Evolutionary conservation across 2,329 filamentous ascomycete species (phyloP).

Genomic region (Achaetomium macrosporum): DNA sequence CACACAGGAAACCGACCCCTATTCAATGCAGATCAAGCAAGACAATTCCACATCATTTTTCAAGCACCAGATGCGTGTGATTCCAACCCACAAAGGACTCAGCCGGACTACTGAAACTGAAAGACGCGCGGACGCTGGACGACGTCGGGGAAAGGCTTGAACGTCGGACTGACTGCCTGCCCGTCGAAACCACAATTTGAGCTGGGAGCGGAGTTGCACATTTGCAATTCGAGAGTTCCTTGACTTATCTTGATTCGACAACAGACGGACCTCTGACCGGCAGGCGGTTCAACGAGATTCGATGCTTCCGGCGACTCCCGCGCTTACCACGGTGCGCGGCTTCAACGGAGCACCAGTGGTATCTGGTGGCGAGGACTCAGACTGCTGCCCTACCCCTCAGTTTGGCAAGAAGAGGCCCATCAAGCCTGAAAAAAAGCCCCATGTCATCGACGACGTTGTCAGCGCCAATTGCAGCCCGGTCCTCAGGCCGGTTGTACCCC

Average conservation of each 20-base stretch:
- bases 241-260: background rate
- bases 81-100: slow-evolving; percentile 44
- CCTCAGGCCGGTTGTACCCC: slow-evolving; percentile 46
- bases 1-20: background rate
- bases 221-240: background rate
- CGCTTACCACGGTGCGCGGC: slow-evolving; percentile 51
- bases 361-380: slow-evolving; percentile 55
- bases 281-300: slow-evolving; percentile 6
- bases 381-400: slow-evolving; percentile 34
- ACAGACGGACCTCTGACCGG: background rate
- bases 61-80: slow-evolving; percentile 51
- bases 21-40: slow-evolving; percentile 51
- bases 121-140: slow-evolving; percentile 53
- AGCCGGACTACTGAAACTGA: slow-evolving; percentile 45
- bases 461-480: slow-evolving; percentile 59
- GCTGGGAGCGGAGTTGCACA: background rate
- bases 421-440: slow-evolving; percentile 26
- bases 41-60: slow-evolving; percentile 43
- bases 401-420: slow-evolving; percentile 15
- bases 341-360: slow-evolving; percentile 49
- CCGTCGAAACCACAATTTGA: background rate
- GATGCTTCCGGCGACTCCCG: slow-evolving; percentile 46
- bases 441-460: slow-evolving; percentile 49
- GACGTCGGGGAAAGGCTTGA: slow-evolving; percentile 51
- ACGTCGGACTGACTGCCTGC: slow-evolving; percentile 22